Base-by-base conservation (phyloP, 805 yeast genomes). In the Suhomyces canberraensis region DNA sequence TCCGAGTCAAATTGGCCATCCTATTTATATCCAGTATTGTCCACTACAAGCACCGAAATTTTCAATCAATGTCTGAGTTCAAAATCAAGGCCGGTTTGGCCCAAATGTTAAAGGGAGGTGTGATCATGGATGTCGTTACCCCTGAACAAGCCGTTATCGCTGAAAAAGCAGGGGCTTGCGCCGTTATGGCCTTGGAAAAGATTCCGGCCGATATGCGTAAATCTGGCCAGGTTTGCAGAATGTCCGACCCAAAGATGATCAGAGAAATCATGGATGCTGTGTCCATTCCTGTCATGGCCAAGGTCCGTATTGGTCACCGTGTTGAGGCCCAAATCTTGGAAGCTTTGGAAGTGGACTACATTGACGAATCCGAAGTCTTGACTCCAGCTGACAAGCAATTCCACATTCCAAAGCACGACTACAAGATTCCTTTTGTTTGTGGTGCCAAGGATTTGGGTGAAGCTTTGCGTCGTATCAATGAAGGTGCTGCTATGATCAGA, bases 401-500 rank as follows among this genome's bases (percentile, higher is more conserved):
- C 54, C 95, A 84, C 58, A 82, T 84, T 43, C 56, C 65, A 40
- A 84, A 84, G 62, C 49, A 57, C 39, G 61, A 70, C 18, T 85
- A 71, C 67, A 73, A 76, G 39, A 81, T 82, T 36, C 91, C 93
- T 19, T 85, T 84, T 59, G 93, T 84, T 11, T 85, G 93, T 58
- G 95, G 95, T 26, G 87, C 90, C 40, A 81, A 79, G 56, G 76
- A 84, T 61, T 71, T 84, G 40, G 93, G 91, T 29, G 93, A 84
- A 61, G 90, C 91, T 2, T 70, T 84, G 47, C 76, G 93, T 59
- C 74, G 95, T 55, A 71, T 85, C 52, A 65, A 71, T 49, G 95
- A 84, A 61, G 93, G 93, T 47, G 91, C 93, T 25, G 90, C 91
- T 21, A 83, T 84, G 91, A 75, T 84, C 56, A 74, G 93, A 58